Base-by-base conservation (phyloP, 441 rosid species). In the Biscutella laevigata region DNA sequence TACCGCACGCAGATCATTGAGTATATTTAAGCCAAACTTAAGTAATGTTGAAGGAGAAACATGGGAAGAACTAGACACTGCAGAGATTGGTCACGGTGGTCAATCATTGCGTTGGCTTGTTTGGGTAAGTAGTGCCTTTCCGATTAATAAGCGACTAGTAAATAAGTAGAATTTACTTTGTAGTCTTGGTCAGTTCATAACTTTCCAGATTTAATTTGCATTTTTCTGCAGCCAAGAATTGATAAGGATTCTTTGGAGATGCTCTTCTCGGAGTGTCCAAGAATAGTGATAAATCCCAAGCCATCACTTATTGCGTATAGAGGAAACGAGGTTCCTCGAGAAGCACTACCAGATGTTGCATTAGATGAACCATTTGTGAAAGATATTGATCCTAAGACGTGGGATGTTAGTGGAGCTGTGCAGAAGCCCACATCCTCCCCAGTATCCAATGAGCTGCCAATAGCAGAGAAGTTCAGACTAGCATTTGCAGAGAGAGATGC, bases 391-490 rank as follows among this genome's bases (percentile, higher is more conserved):
- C 88, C 95, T 8, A 61, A 54, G 43, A 78, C 90, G 12, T 85
- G 95, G 96, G 72, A 61, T 13, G 55, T 59, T 4, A 11, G 59
- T 10, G 71, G 74, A 27, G 40, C 33, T 45, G 64, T 57, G 37
- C 79, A 78, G 25, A 77, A 25, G 38, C 59, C 68, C 15, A 34
- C 34, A 5, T 24, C 80, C 13, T 40, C 59, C 24, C 13, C 11
- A 10, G 13, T 74, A 13, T 60, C 83, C 32, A 51, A 14, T 10
- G 95, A 87, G 60, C 61, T 91, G 64, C 70, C 98, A 2, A 38
- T 81, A 45, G 98, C 96, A 4, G 98, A 87, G 71, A 91, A 81
- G 57, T 81, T 87, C 57, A 78, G 98, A 61, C 85, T 91, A 27
- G 94, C 98, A 14, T 87, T 77, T 56, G 68, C 65, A 37, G 96